Base-by-base conservation (phyloP, 257 asterid genomes). In the Solanum corneliomulleri region DNA sequence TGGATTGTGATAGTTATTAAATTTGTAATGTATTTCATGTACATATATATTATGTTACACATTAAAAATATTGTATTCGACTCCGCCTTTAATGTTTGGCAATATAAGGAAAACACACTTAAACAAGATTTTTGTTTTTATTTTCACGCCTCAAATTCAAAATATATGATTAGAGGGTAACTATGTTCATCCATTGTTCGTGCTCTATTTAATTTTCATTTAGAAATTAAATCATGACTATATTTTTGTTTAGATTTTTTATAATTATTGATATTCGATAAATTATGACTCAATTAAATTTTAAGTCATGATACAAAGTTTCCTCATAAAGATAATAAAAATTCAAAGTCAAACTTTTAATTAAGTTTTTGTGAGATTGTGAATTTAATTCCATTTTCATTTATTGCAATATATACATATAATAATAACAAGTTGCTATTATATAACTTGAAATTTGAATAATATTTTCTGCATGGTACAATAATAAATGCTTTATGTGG, bases 11-110 rank as follows among this genome's bases (percentile, higher is more conserved):
- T 20, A 20, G 16, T 75, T 39, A 1, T 0, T 31, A 1, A 70
- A 31, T 2, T 37, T 35, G 13, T 20, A 71, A 71, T 35, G 16
- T 18, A 0, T 6, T 75, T 21, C 4, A 15, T 8, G 25, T 71
- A 33, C 35, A 33, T 33, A 35, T 35, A 18, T 35, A 71, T 21
- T 35, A 72, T 37, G 49, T 39, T 37, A 1, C 9, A 0, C 31
- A 14, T 37, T 0, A 6, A 11, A 37, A 74, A 37, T 37, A 12
- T 37, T 74, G 1, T 0, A 2, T 21, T 10, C 0, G 1, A 37
- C 5, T 35, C 0, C 11, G 0, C 9, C 2, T 10, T 9, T 35
- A 0, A 21, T 75, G 3, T 6, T 62, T n/a, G 31, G 4, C 0
- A 62, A 11, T 0, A 2, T 62, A n/a, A 62, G 11, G 1, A 68